Evolutionary conservation across 1,284 basidiomycete genomes (phyloP), one percentile per base, ranked within the genome.

Genomic region (Marasmius sp.): DNA sequence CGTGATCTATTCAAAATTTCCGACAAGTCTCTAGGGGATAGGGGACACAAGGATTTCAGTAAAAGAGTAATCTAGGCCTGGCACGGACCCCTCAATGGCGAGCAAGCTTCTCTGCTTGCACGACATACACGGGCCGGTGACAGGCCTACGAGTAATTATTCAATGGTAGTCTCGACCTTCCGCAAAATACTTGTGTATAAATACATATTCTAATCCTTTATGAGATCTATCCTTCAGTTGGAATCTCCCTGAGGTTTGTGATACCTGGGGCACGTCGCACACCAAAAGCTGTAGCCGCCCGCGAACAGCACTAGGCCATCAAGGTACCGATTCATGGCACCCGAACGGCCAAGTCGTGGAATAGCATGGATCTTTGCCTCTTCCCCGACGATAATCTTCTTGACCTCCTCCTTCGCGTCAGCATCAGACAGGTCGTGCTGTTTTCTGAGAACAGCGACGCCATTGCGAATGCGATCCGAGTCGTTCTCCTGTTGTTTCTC

Each of bases 401-500:
- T 68, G 10, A 70, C 56, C 18, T 64, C 54, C n/a, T 54, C n/a
- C 14, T 58, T 63, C 9, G 64, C 66, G 27, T 61, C 45, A 5
- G 38, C 14, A 49, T 70, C 63, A 6, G 61, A 50, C 16, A 70
- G 33, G 1, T 34, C 34, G 58, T 70, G 61, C 49, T 70, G 65
- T 9, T 62, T 63, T 64, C 66, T 66, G 20, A 70, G 49, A 16
- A 68, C 43, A 14, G 66, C 64, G 27, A 70, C 63, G 1, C 65
- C 65, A 48, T 70, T 68, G 8, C 66, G 59, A 45, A 68, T 55
- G 34, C 66, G 61, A 57, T 68, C 68, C n/a, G 67, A 66, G 36
- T 57, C n/a, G 1, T 36, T 8, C 14, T 39, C 45, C 18, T 66
- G 64, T 39, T 60, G 57, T 48, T 65, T 67, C 45, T 70, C 69